phyloP scores from a whole-genome alignment of 169 alveolate species.

The Plasmodium sp. region DNA sequence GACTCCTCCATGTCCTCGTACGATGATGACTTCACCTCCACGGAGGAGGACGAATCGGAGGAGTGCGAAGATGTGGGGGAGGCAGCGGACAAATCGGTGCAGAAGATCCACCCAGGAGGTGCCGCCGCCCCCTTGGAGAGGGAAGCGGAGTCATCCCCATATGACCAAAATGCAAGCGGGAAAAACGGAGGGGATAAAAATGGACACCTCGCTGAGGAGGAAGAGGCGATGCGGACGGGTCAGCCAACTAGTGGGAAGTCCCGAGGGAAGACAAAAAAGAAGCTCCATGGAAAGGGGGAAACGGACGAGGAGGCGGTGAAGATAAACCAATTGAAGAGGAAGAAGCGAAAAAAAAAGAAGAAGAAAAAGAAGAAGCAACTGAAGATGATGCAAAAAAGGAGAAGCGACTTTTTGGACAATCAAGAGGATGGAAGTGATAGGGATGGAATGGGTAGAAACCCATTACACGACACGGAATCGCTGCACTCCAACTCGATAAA shows the following conservation, averaged over 20 bases:
- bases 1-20: neutral
- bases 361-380: constrained; percentile 2
- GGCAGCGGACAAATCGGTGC: neutral
- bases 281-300: neutral
- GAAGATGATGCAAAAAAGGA: neutral
- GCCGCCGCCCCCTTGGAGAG: neutral
- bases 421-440: neutral
- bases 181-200: neutral
- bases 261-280: neutral
- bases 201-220: neutral
- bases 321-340: neutral
- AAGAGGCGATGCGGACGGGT: neutral
- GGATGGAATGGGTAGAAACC: constrained; percentile 4
- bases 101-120: neutral
- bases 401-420: neutral
- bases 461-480: constrained; percentile 69
- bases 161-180: neutral
- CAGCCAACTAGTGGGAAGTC: neutral
- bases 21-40: neutral
- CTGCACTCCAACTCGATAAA: constrained; percentile 24
- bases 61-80: neutral
- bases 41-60: neutral
- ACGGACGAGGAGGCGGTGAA: neutral
- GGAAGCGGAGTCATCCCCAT: neutral
- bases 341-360: neutral